Evolutionary conservation across 164 flowering plant genomes (phyloP).

Genomic region (Paratinospora sagittata): DNA sequence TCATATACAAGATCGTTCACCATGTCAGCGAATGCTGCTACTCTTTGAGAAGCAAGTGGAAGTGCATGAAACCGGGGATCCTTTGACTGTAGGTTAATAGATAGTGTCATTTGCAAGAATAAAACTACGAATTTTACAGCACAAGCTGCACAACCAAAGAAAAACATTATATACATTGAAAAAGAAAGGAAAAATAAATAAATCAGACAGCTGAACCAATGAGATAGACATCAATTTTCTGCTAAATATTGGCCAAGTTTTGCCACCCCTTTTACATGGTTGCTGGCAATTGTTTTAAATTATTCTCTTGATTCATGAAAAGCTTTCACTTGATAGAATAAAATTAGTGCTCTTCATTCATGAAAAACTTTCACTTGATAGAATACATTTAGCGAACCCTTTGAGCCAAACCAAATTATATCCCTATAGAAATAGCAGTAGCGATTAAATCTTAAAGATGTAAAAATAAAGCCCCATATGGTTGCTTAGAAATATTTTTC

Average conservation of each 20-base stretch:
- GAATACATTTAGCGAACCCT: neutral
- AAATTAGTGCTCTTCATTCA: neutral
- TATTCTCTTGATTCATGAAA: neutral
- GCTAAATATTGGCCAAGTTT: neutral
- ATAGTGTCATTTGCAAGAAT: conserved; percentile 9
- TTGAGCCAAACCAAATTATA: neutral
- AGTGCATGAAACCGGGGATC: conserved; percentile 99
- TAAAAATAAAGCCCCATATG: neutral
- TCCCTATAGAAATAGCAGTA: neutral
- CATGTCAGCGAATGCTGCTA: conserved; percentile 79
- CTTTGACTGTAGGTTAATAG: conserved; percentile 65
- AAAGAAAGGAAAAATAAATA: neutral
- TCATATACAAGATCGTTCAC: conserved; percentile 98
- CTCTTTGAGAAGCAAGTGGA: conserved; percentile 88
- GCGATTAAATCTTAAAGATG: neutral
- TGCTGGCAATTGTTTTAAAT: neutral
- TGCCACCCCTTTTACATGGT: neutral
- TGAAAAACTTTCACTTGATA: neutral
- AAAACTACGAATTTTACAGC: neutral
- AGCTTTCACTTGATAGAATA: neutral
- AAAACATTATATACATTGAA: neutral
- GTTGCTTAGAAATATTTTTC: neutral
- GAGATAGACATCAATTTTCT: neutral
- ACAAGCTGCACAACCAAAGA: neutral
- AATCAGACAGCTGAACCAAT: neutral